Evolutionary conservation across 1,284 basidiomycete species (phyloP).

Genomic region (Cutaneotrichosporon cyanovorans): DNA sequence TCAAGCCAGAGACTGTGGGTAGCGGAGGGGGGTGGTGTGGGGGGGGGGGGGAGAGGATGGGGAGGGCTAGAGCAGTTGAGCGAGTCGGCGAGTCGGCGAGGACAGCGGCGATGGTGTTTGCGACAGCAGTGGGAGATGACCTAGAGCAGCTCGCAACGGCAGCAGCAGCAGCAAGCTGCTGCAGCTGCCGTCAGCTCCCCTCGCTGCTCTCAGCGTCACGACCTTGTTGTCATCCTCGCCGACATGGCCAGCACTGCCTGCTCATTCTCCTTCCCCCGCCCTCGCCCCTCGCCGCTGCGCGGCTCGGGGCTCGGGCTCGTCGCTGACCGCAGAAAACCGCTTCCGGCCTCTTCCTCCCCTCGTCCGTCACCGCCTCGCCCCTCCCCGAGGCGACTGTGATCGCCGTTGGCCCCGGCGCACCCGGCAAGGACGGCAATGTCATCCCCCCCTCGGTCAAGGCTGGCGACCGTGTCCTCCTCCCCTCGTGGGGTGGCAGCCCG

Average conservation of each 20-base stretch:
- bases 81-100: too few species aligned
- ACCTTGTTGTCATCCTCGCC: not conserved
- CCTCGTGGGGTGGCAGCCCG: slow-evolving; percentile 89
- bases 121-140: too few species aligned
- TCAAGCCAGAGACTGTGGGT: slow-evolving; percentile 83
- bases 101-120: too few species aligned
- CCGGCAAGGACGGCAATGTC: slow-evolving; percentile 73
- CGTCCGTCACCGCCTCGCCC: slow-evolving; percentile 70
- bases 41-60: too few species aligned
- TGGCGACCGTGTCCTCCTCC: slow-evolving; percentile 87
- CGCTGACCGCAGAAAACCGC: slow-evolving; percentile 70
- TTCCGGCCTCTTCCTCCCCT: slow-evolving; percentile 86
- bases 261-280: not conserved
- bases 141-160: too few species aligned
- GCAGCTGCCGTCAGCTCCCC: too few species aligned
- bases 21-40: not conserved
- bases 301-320: too few species aligned
- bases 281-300: too few species aligned
- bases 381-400: slow-evolving; percentile 95
- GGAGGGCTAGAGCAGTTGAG: too few species aligned
- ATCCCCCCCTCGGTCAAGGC: slow-evolving; percentile 73
- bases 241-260: not conserved
- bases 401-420: slow-evolving; percentile 86
- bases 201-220: too few species aligned
- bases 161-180: too few species aligned